These are phyloP conservation scores for Petasospora fabianii DNA, from an alignment of 1,139 yeast genomes.

Conservation along the genomic window DNA sequence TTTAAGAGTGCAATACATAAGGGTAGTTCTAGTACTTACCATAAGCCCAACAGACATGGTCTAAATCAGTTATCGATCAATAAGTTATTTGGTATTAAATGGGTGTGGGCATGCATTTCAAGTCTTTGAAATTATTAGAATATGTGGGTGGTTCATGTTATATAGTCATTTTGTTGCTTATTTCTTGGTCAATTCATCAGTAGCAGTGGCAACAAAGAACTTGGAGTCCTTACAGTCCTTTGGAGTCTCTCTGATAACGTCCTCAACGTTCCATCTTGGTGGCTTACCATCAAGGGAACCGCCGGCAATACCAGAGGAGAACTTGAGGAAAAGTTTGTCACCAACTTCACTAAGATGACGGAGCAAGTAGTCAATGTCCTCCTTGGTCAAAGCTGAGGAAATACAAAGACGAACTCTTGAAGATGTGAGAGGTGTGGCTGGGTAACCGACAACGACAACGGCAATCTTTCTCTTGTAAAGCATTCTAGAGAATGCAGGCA, in stretches of 20 bases:
- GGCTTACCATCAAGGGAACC: slow-evolving; percentile 53
- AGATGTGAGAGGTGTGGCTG: slow-evolving; percentile 90
- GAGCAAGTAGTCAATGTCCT: slow-evolving; percentile 81
- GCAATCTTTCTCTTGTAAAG: slow-evolving; percentile 80
- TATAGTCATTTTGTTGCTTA: too few relatives aligned
- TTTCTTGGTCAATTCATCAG: too few relatives aligned
- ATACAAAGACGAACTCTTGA: slow-evolving; percentile 93
- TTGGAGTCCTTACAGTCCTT: slow-evolving; percentile 57
- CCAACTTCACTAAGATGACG: slow-evolving; percentile 77
- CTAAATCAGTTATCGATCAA: too few relatives aligned
- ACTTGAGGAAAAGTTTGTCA: slow-evolving; percentile 68
- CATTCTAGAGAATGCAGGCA: slow-evolving; percentile 88
- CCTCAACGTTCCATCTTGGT: slow-evolving; percentile 76
- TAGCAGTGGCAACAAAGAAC: slow-evolving; percentile 31
- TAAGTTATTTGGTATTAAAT: too few relatives aligned
- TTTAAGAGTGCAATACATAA: too few relatives aligned
- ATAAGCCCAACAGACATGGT: too few relatives aligned
- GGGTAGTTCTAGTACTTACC: too few relatives aligned
- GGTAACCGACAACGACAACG: slow-evolving; percentile 94
- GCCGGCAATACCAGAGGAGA: slow-evolving; percentile 74
- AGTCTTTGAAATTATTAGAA: too few relatives aligned
- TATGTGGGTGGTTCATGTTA: too few relatives aligned
- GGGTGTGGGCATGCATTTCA: too few relatives aligned
- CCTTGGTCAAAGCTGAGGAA: slow-evolving; percentile 87
- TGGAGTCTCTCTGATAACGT: slow-evolving; percentile 68